Evolutionary conservation across 2,329 filamentous ascomycete species (phyloP), one percentile per base, ranked within the genome.

Genomic region (Fusarium verrucosum): DNA sequence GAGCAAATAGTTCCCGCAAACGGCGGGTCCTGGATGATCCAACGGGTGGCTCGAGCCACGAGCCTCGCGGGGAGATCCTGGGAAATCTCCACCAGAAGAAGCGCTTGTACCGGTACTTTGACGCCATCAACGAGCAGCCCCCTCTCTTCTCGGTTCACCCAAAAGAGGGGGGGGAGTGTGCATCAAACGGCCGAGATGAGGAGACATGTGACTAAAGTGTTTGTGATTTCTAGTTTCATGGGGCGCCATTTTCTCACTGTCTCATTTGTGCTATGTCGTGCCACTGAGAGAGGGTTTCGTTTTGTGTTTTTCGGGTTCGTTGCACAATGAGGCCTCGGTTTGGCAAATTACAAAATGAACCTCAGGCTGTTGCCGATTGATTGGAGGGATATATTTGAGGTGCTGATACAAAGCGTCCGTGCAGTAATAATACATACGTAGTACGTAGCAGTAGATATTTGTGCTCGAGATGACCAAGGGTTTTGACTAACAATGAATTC

Each of bases 131-230:
- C 26, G 44, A 36, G 40, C 32, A 54, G 25, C 37, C 53, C 53
- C 30, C 30, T 7, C 30, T 32, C 30, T 32, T 60, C 35, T 50
- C 45, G 41, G 51, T 59, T 59, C 43, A 44, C 38, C 22, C 53
- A 56, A 46, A 25, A 58, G 50, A 54, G 54, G 54, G 60, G 54
- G 60, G 55, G 60, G 61, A 50, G 60, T 65, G 61, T 64, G 59
- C 60, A 16, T 63, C 41, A 23, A 46, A 41, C 33, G 59, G 37
- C 44, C 42, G 42, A 52, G 37, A 58, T n/a, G 58, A 51, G 52
- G 41, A 63, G 35, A 44, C 60, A 65, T 65, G 61, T 65, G 60
- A 65, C 61, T 60, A 23, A 22, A 43, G 28, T 58, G 54, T 55
- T 52, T 59, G 57, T 62, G 32, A 52, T 64, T n/a, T 65, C 28